Percentiles rank a stretch among this genome's conserved stretches.
phyloP scores from a whole-genome alignment of 805 yeast genomes.

The Ogataea paradorogensis region DNA sequence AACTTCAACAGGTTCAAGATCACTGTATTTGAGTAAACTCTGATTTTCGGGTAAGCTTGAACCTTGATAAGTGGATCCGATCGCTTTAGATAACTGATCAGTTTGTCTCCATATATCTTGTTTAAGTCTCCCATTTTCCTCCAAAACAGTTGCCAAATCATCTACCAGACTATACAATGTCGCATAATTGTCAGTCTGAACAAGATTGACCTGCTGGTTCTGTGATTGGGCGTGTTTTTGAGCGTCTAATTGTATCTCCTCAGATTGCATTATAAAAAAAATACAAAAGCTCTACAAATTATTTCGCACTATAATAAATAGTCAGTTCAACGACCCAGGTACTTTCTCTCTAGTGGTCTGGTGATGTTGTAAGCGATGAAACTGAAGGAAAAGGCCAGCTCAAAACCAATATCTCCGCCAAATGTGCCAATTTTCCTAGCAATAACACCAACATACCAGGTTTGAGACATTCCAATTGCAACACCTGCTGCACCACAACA shows the following conservation, averaged over 20 bases:
- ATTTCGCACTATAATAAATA: slow-evolving; percentile 4
- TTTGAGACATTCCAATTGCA: slow-evolving; percentile 83
- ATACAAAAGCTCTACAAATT: slow-evolving; percentile 2
- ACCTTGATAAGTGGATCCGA: slow-evolving; percentile 7
- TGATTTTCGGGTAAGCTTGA: slow-evolving; percentile 4
- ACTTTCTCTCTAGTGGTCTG: slow-evolving; percentile 67
- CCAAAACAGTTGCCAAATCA: slow-evolving; percentile 18
- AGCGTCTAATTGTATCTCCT: neutral
- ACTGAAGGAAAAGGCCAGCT: slow-evolving; percentile 66
- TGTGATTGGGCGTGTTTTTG: slow-evolving; percentile 1
- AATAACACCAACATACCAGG: slow-evolving; percentile 76
- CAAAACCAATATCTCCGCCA: slow-evolving; percentile 90
- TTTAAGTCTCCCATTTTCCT: slow-evolving; percentile 23
- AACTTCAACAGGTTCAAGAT: neutral
- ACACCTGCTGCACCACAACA: slow-evolving; percentile 84
- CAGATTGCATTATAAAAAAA: slow-evolving; percentile 2
- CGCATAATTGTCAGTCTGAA: slow-evolving; percentile 20
- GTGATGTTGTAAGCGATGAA: slow-evolving; percentile 55
- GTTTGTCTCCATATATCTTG: slow-evolving; percentile 27
- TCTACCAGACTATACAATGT: slow-evolving; percentile 23
- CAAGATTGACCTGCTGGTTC: slow-evolving; percentile 8
- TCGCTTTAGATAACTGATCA: slow-evolving; percentile 15
- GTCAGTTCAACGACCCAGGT: slow-evolving; percentile 44
- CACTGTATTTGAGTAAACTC: slow-evolving; percentile 13
- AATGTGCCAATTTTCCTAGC: slow-evolving; percentile 55